Evolutionary conservation across 495 filamentous ascomycete genomes (phyloP).

Genomic region (Penicillium cosmopolitanum): DNA sequence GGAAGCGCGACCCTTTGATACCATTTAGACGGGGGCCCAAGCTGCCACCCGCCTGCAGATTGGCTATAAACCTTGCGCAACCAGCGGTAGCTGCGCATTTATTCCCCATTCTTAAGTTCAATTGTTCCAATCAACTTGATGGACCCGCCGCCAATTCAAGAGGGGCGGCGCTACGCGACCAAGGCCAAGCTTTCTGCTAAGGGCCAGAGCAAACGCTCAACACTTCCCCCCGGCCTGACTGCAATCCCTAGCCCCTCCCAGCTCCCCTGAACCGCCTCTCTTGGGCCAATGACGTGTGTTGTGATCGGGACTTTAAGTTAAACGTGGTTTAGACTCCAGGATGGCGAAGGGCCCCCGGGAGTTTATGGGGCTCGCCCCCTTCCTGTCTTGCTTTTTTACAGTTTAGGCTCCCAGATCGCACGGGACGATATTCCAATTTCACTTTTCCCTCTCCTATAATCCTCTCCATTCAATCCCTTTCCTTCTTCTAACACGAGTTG

Average conservation of each 20-base stretch:
- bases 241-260: not conserved
- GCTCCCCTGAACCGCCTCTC: constrained; percentile 17
- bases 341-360: constrained; percentile 9
- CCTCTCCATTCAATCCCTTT: not conserved
- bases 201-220: constrained; percentile 9
- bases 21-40: constrained; percentile 3
- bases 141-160: not conserved
- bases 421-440: constrained; percentile 8
- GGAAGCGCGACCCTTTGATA: not conserved
- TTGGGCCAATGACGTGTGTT: constrained; percentile 23
- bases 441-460: constrained; percentile 6
- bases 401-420: constrained; percentile 13
- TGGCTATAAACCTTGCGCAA: not conserved
- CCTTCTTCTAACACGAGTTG: not conserved
- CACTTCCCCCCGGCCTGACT: constrained; percentile 5
- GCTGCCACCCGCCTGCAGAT: not conserved
- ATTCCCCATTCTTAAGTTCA: constrained; percentile 1
- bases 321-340: constrained; percentile 15
- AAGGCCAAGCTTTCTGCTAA: constrained; percentile 25
- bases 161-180: constrained; percentile 9
- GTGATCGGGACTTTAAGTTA: constrained; percentile 17
- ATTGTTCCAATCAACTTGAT: constrained; percentile 1
- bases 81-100: not conserved
- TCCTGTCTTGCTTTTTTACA: constrained; percentile 11
- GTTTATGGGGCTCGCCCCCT: not conserved